Evolutionary conservation across 1,139 yeast species (phyloP).

Genomic region (Geotrichum armillariae): DNA sequence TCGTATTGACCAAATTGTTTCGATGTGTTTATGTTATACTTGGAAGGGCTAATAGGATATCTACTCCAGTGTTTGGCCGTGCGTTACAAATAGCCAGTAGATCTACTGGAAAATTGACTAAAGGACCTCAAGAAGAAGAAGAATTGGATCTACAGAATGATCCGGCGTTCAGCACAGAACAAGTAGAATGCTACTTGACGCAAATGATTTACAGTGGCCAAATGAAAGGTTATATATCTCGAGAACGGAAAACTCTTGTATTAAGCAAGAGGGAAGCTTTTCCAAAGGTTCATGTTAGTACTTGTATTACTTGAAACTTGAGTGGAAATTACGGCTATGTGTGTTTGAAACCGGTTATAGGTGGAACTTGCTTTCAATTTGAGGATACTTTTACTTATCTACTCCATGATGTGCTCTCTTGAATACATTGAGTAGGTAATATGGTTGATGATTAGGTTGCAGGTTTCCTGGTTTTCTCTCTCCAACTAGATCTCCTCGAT

Average conservation of each 20-base stretch:
- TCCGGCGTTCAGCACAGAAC: slow-evolving; percentile 42
- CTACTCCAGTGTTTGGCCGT: slow-evolving; percentile 48
- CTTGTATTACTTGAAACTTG: neutral
- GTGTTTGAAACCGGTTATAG: too few relatives aligned
- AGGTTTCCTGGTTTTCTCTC: too few relatives aligned
- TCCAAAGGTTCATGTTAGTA: slow-evolving; percentile 41
- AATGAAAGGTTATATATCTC: slow-evolving; percentile 83
- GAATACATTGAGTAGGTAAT: too few relatives aligned
- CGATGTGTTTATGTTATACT: slow-evolving; percentile 46
- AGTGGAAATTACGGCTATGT: too few relatives aligned
- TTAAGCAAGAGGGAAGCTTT: slow-evolving; percentile 76
- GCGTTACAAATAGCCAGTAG: slow-evolving; percentile 45
- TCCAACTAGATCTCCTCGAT: too few relatives aligned
- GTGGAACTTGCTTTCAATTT: too few relatives aligned
- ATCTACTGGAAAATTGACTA: slow-evolving; percentile 18
- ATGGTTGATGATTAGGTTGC: too few relatives aligned
- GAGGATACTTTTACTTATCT: too few relatives aligned
- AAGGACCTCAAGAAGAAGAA: slow-evolving; percentile 23
- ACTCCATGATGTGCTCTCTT: too few relatives aligned
- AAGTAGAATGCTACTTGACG: slow-evolving; percentile 72
- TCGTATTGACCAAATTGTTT: slow-evolving; percentile 55
- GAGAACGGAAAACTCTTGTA: slow-evolving; percentile 70
- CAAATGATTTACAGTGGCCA: slow-evolving; percentile 60
- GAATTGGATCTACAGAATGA: slow-evolving; percentile 20
- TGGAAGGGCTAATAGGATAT: slow-evolving; percentile 46